Conservation (phyloP, 768 basidiomycete species). For the Lepiota brunneoincarnata region DNA sequence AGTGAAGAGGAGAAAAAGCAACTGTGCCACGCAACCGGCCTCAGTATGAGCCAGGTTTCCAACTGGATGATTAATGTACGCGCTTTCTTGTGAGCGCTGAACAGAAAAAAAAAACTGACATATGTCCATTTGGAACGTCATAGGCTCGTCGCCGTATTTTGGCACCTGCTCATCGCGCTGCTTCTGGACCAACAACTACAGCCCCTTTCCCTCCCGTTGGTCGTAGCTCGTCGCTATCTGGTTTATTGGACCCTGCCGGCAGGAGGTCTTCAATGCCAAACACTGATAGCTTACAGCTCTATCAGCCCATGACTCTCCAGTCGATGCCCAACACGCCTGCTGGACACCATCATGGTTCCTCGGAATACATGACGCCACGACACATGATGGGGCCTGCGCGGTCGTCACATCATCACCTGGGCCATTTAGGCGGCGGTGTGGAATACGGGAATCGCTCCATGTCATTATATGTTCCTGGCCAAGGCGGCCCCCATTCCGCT, state of each 20-base stretch:
- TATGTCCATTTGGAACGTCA: slow-evolving; percentile 5
- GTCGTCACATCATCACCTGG: slow-evolving; percentile 30
- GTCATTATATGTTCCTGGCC: slow-evolving; percentile 33
- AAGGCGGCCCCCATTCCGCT: slow-evolving; percentile 39
- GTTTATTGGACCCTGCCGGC: slow-evolving; percentile 38
- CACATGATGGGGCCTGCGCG: slow-evolving; percentile 44
- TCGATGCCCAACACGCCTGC: slow-evolving; percentile 42
- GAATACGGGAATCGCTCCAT: slow-evolving; percentile 32
- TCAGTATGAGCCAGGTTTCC: slow-evolving; percentile 87
- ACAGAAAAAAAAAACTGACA: neutral
- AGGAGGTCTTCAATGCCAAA: slow-evolving; percentile 66
- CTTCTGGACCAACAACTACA: slow-evolving; percentile 75
- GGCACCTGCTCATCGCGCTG: slow-evolving; percentile 75
- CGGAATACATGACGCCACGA: slow-evolving; percentile 43
- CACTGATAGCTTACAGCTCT: slow-evolving; percentile 69
- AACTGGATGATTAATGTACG: slow-evolving; percentile 91
- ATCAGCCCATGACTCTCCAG: slow-evolving; percentile 77
- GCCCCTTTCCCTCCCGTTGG: slow-evolving; percentile 62
- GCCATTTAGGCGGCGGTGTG: slow-evolving; percentile 37
- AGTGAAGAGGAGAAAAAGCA: slow-evolving; percentile 91
- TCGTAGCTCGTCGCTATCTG: slow-evolving; percentile 41
- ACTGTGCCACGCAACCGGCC: slow-evolving; percentile 78
- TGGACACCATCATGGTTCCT: slow-evolving; percentile 32
- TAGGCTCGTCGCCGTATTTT: slow-evolving; percentile 82
- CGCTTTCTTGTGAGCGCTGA: slow-evolving; percentile 11